Evolutionary conservation across 805 yeast species (phyloP), one percentile per base, ranked within the genome.

Genomic region (Ogataea thermomethanolica): DNA sequence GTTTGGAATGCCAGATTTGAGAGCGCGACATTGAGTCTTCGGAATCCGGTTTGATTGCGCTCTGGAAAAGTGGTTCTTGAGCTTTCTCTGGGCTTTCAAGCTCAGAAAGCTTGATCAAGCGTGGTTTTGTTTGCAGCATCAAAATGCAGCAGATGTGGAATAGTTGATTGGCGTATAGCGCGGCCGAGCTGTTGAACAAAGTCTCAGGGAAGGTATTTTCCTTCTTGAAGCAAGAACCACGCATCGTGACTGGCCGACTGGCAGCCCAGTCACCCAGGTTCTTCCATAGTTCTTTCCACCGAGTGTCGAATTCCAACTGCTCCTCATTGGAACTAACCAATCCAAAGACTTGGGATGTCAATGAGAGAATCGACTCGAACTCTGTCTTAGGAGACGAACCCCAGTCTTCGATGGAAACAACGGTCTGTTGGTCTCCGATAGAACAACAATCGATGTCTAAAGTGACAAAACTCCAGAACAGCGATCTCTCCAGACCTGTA

Each of bases 381-480:
- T 48, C 49, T 8, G 43, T 28, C 45, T 21, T 31, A 30, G 7
- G 28, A 14, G 7, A 12, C 35, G 32, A 45, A 35, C 55, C 20
- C 20, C 55, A 50, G 20, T 48, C 48, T 7, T 32, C 29, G 11
- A 32, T 39, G 8, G 48, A 45, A 24, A 48, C 31, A 5, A 44
- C 39, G 5, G 50, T 42, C 2, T 48, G 14, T 2, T 29, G 21
- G 8, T 67, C 70, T 11, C 66, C 67, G 28, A 66, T 60, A 6
- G 49, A 33, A 32, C 53, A 49, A 11, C 38, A 46, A 3, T 54
- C 63, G 7, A 69, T 58, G 45, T 70, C 75, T 61, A 69, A 58
- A 17, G 71, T 50, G 1, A 67, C 68, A 51, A 69, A 66, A 34
- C 65, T 62, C 76, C 75, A 71, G 41, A 71, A 69, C 32, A 70